Conservation (phyloP, 495 filamentous ascomycete species). For the Penicillium angulare region DNA sequence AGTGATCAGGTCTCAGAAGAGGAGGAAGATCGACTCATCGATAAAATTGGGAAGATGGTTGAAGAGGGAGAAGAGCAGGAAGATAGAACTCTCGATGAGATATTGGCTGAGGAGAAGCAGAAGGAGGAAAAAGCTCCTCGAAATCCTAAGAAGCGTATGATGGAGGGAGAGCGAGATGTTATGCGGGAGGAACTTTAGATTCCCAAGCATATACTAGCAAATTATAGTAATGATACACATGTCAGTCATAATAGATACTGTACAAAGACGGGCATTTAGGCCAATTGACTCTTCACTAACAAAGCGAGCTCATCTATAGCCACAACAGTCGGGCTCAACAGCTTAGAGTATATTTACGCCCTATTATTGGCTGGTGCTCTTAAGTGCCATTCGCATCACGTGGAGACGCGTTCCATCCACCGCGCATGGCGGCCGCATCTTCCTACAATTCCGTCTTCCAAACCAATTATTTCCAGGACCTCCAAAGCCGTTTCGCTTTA, state of each 20-base stretch:
- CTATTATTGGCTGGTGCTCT: constrained; percentile 18
- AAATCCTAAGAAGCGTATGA: constrained; percentile 85
- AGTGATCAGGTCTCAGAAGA: constrained; percentile 22
- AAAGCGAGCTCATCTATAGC: not conserved
- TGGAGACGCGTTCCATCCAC: constrained; percentile 38
- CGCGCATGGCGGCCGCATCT: constrained; percentile 18
- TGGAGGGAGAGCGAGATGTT: constrained; percentile 52
- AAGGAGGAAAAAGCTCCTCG: constrained; percentile 48
- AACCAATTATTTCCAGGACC: constrained; percentile 2
- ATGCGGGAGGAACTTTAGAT: constrained; percentile 55
- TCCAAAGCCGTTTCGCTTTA: not conserved
- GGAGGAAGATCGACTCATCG: constrained; percentile 46
- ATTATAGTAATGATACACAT: constrained; percentile 7
- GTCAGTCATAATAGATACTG: not conserved
- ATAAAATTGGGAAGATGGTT: constrained; percentile 55
- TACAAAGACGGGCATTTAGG: no score
- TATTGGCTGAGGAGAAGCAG: constrained; percentile 39
- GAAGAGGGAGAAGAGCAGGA: constrained; percentile 44
- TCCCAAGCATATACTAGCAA: no score
- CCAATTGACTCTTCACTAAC: no score
- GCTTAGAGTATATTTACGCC: constrained; percentile 10
- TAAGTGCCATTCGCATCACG: constrained; percentile 39
- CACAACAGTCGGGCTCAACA: no score
- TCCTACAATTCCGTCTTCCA: constrained; percentile 3
- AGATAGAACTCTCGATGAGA: constrained; percentile 29